A percentile compares a stretch with the other conserved stretches of the same genome.
Evolutionary conservation across 352 stramenopile genomes (phyloP).

Genomic region (Pythium biforme): DNA sequence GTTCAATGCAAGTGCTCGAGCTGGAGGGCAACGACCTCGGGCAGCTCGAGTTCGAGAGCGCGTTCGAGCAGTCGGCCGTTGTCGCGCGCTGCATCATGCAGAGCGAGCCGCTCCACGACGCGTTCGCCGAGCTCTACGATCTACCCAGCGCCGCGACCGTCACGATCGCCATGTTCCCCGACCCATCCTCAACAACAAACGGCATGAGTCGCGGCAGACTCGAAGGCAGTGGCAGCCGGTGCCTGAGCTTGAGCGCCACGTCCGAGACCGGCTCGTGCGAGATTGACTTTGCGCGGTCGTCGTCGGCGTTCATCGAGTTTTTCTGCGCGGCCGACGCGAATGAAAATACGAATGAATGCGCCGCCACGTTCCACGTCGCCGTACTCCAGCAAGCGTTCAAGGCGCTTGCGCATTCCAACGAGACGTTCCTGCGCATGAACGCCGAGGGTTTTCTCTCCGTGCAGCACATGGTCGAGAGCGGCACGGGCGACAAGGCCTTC

Average conservation of each 20-base stretch:
- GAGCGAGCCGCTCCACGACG: conserved; percentile 76
- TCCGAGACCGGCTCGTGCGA: conserved; percentile 78
- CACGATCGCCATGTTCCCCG: conserved; percentile 65
- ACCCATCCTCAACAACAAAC: conserved; percentile 8
- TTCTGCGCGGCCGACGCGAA: conserved; percentile 37
- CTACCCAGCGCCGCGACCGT: conserved; percentile 78
- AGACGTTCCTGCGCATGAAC: conserved; percentile 85
- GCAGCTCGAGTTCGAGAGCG: conserved; percentile 72
- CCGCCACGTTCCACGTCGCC: conserved; percentile 73
- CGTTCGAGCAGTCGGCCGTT: conserved; percentile 73
- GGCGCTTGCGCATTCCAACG: conserved; percentile 66
- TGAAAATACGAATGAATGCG: conserved; percentile 27
- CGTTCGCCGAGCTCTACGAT: conserved; percentile 82
- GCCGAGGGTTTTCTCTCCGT: conserved; percentile 75
- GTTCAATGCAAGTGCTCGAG: conserved; percentile 78
- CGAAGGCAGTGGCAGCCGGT: conserved; percentile 5
- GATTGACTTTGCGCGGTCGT: conserved; percentile 72
- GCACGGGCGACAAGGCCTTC: conserved; percentile 74
- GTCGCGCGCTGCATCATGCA: conserved; percentile 82
- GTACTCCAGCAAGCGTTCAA: conserved; percentile 84
- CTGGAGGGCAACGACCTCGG: conserved; percentile 71
- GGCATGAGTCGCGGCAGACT: too few relatives aligned
- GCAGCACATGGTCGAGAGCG: conserved; percentile 36
- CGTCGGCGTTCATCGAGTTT: conserved; percentile 82
- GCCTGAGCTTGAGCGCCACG: conserved; percentile 61